Conservation (phyloP, 805 yeast genomes). For the Yarrowia porcina region DNA sequence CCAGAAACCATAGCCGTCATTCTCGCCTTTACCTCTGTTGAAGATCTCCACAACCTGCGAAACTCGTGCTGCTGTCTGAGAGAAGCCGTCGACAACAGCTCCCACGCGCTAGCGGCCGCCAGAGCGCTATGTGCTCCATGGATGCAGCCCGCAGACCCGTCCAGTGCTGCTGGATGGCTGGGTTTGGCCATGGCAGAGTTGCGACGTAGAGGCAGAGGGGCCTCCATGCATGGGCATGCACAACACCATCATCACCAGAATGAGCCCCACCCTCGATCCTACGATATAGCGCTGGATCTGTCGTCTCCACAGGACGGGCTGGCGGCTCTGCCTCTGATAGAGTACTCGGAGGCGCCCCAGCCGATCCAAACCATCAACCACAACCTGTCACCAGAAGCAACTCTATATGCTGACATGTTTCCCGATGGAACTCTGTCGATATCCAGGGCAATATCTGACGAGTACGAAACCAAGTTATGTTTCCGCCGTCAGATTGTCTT, state of each 20-base stretch:
- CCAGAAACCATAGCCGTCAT: constrained; percentile 20
- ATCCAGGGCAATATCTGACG: constrained; percentile 7
- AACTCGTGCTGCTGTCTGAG: neutral
- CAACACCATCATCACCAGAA: constrained; percentile 11
- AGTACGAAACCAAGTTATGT: constrained; percentile 3
- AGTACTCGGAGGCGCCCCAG: constrained; percentile 1
- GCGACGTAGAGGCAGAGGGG: constrained; percentile 5
- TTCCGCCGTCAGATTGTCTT: constrained; percentile 8
- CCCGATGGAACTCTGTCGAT: constrained; percentile 3
- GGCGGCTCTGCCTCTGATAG: neutral
- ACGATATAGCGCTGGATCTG: neutral
- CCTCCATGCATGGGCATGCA: constrained; percentile 16
- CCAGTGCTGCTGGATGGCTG: neutral
- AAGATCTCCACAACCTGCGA: neutral
- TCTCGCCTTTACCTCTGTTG: neutral
- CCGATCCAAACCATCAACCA: neutral
- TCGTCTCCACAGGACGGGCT: neutral
- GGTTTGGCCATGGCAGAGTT: neutral
- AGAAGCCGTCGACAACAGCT: constrained; percentile 2
- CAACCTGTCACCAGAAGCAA: neutral
- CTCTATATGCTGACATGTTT: neutral
- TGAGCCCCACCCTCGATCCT: neutral
- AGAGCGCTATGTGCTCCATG: constrained; percentile 13
- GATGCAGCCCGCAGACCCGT: neutral
- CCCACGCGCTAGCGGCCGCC: neutral